Percentiles rank a stretch among this genome's conserved stretches.
Conservation (phyloP, 1,139 yeast genomes). For the Hyphopichia buzzinii region DNA sequence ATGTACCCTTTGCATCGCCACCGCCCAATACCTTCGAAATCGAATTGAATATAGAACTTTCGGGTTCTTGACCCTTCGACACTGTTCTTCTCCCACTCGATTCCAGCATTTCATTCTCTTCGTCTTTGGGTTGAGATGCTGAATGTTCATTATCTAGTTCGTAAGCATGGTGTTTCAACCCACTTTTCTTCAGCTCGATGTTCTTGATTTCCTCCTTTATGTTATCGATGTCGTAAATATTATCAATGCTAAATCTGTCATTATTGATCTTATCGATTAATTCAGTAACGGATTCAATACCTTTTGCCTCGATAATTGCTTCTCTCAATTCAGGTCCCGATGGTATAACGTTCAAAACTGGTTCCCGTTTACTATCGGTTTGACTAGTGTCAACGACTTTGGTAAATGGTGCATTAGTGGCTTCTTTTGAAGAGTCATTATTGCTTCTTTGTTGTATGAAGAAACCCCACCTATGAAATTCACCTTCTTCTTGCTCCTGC, state of each 20-base stretch:
- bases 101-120: slow-evolving; percentile 2
- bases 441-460: slow-evolving; percentile 63
- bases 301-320: slow-evolving; percentile 75
- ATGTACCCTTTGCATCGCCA: slow-evolving; percentile 1
- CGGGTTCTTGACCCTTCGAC: slow-evolving; percentile 2
- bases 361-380: slow-evolving; percentile 21
- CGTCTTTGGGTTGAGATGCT: not conserved
- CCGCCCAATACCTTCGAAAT: not conserved
- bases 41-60: slow-evolving; percentile 4
- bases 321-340: slow-evolving; percentile 76
- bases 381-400: slow-evolving; percentile 1
- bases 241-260: slow-evolving; percentile 52
- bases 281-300: slow-evolving; percentile 68
- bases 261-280: slow-evolving; percentile 64
- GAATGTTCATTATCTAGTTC: not conserved
- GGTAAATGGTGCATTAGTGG: not conserved
- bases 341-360: slow-evolving; percentile 50
- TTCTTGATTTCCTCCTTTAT: slow-evolving; percentile 10
- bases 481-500: slow-evolving; percentile 91
- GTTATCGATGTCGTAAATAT: slow-evolving; percentile 39
- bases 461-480: slow-evolving; percentile 79
- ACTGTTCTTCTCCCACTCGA: slow-evolving; percentile 7
- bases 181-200: slow-evolving; percentile 5
- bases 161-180: not conserved
- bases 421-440: slow-evolving; percentile 8